These are phyloP conservation scores for Dictyophora rubrovolvata DNA, from an alignment of 768 basidiomycete genomes.

Conservation along the genomic window DNA sequence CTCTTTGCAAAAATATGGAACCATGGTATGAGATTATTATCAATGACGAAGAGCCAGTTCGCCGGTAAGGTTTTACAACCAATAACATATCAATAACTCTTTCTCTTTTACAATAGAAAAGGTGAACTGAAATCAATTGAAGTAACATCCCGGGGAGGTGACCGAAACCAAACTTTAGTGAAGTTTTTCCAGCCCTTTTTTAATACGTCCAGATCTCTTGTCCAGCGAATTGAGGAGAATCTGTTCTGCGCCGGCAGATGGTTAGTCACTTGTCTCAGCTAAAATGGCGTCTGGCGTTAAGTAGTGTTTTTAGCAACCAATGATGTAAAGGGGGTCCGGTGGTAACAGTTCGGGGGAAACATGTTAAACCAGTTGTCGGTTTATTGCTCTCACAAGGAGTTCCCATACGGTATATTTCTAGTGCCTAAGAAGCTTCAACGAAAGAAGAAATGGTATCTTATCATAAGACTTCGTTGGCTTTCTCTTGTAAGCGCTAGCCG, in stretches of 20 bases:
- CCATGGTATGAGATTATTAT: conserved; percentile 56
- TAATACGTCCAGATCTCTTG: conserved; percentile 57
- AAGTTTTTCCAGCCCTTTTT: conserved; percentile 74
- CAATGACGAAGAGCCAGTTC: conserved; percentile 42
- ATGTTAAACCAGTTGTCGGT: conserved; percentile 54
- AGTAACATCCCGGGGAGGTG: conserved; percentile 64
- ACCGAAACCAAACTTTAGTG: conserved; percentile 61
- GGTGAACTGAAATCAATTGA: conserved; percentile 61
- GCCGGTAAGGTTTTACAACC: conserved; percentile 40
- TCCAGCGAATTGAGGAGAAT: conserved; percentile 65
- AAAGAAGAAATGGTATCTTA: conserved; percentile 13
- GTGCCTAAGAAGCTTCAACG: conserved; percentile 24
- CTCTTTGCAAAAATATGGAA: conserved; percentile 61
- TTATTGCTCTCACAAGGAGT: conserved; percentile 61
- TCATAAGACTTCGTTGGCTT: too few species aligned
- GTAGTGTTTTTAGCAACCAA: too few species aligned
- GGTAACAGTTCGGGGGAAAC: conserved; percentile 81
- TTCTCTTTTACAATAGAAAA: conserved; percentile 40
- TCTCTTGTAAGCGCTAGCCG: too few species aligned
- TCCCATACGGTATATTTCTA: conserved; percentile 73
- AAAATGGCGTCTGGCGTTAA: not conserved
- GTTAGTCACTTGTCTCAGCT: conserved; percentile 15
- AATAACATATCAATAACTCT: not conserved
- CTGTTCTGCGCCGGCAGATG: conserved; percentile 73
- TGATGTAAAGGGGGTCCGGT: conserved; percentile 55